Evolutionary conservation across 2,329 filamentous ascomycete species (phyloP).

Genomic region (Dothideomycetes sp.): DNA sequence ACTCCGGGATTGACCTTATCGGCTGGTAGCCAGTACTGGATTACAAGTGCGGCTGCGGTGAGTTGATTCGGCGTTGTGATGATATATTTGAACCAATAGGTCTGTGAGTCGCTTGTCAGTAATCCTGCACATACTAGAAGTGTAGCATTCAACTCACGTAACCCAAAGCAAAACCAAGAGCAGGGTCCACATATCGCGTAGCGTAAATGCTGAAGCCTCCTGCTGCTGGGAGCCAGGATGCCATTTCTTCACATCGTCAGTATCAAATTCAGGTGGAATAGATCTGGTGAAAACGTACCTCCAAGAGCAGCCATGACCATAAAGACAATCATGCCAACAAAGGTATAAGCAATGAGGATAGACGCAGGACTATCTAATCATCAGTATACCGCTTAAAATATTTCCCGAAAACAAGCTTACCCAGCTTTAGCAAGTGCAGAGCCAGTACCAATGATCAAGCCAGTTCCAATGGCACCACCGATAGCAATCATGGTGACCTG

Average conservation of each 20-base stretch:
- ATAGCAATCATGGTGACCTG: constrained; percentile 49
- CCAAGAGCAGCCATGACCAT: constrained; percentile 72
- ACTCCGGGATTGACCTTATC: constrained; percentile 64
- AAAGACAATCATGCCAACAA: constrained; percentile 63
- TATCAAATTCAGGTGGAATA: too few species aligned
- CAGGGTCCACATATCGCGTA: constrained; percentile 66
- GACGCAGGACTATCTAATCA: constrained; percentile 55
- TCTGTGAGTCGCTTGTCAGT: too few species aligned
- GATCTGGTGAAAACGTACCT: too few species aligned
- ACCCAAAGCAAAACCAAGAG: constrained; percentile 68
- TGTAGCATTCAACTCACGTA: too few species aligned
- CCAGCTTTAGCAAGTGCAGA: constrained; percentile 39
- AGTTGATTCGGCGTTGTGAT: constrained; percentile 79
- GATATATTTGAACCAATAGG: constrained; percentile 63
- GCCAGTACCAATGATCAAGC: constrained; percentile 58
- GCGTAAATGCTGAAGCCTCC: constrained; percentile 77
- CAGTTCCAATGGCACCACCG: constrained; percentile 52
- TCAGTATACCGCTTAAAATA: too few species aligned
- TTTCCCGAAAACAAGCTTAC: too few species aligned
- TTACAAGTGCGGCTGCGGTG: constrained; percentile 67
- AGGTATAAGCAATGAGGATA: constrained; percentile 59
- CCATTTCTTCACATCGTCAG: too few species aligned
- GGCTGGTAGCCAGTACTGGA: constrained; percentile 62
- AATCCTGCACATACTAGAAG: too few species aligned
- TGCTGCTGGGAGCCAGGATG: constrained; percentile 66